phyloP scores from a whole-genome alignment of 805 yeast genomes.

The Sugiyamaella valdiviana region DNA sequence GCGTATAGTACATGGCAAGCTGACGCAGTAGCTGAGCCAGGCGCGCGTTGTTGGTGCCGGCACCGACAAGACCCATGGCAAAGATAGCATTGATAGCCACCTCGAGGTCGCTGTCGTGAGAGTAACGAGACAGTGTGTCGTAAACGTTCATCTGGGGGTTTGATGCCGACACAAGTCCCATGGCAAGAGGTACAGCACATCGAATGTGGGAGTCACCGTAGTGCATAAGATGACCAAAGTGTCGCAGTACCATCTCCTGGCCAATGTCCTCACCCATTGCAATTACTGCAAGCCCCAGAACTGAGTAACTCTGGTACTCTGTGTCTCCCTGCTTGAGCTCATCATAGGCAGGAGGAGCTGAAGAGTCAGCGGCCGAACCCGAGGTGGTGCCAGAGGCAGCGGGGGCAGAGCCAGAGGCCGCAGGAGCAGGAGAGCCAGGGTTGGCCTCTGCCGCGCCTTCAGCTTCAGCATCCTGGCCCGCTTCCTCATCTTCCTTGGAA shows the following conservation, averaged over 20 bases:
- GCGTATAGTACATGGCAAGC: constrained; percentile 85
- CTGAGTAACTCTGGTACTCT: constrained; percentile 78
- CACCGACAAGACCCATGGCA: constrained; percentile 96
- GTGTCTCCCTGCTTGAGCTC: constrained; percentile 43
- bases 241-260: constrained; percentile 94
- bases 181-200: constrained; percentile 95
- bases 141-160: constrained; percentile 96
- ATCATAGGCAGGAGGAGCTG: constrained; percentile 21
- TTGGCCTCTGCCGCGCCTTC: constrained; percentile 23
- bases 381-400: constrained; percentile 7
- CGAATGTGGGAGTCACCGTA: constrained; percentile 89
- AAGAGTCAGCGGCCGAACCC: constrained; percentile 26
- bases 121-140: constrained; percentile 90
- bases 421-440: constrained; percentile 29
- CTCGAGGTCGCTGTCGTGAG: constrained; percentile 91
- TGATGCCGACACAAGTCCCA: constrained; percentile 89
- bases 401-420: constrained; percentile 8
- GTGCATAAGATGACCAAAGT: constrained; percentile 95
- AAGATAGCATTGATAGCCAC: constrained; percentile 93
- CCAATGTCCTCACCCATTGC: constrained; percentile 99
- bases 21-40: constrained; percentile 93
- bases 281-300: constrained; percentile 86
- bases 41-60: constrained; percentile 98
- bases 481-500: constrained; percentile 53
- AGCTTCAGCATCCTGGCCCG: constrained; percentile 31